These are phyloP conservation scores for Elaeagnus macrophylla DNA, from an alignment of 306 rosid genomes.

Conservation along the genomic window DNA sequence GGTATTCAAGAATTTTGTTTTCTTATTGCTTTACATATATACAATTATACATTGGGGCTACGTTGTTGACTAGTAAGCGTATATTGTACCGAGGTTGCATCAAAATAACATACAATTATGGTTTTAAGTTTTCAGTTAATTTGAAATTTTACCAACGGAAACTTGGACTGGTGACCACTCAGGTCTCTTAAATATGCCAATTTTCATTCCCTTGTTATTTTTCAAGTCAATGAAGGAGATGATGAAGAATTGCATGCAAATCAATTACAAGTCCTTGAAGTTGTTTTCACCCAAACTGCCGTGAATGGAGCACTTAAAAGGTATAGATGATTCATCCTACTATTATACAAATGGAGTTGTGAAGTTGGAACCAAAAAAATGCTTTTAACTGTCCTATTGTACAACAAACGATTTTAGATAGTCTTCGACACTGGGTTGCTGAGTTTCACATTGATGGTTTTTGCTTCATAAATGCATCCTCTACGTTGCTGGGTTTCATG, in stretches of 20 bases:
- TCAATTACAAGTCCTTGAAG: constrained; percentile 86
- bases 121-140: too few relatives aligned
- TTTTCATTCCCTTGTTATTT: too few relatives aligned
- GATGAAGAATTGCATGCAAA: constrained; percentile 75
- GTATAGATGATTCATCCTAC: constrained; percentile 62
- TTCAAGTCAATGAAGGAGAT: constrained; percentile 69
- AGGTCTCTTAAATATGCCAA: too few relatives aligned
- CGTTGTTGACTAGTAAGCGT: too few relatives aligned
- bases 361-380: constrained; percentile 25
- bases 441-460: constrained; percentile 93
- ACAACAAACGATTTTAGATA: constrained; percentile 67
- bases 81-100: too few relatives aligned
- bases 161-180: too few relatives aligned
- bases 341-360: constrained; percentile 30
- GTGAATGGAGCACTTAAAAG: constrained; percentile 57
- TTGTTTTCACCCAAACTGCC: constrained; percentile 77
- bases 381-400: constrained; percentile 65
- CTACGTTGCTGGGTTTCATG: constrained; percentile 43
- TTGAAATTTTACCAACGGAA: too few relatives aligned
- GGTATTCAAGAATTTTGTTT: too few relatives aligned
- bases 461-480: constrained; percentile 75
- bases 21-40: too few relatives aligned
- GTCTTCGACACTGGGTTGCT: constrained; percentile 75
- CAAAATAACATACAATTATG: too few relatives aligned
- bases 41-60: too few relatives aligned